Evolutionary conservation across 1,284 basidiomycete species (phyloP), one percentile per base, ranked within the genome.

Genomic region (Papiliotrema laurentii): DNA sequence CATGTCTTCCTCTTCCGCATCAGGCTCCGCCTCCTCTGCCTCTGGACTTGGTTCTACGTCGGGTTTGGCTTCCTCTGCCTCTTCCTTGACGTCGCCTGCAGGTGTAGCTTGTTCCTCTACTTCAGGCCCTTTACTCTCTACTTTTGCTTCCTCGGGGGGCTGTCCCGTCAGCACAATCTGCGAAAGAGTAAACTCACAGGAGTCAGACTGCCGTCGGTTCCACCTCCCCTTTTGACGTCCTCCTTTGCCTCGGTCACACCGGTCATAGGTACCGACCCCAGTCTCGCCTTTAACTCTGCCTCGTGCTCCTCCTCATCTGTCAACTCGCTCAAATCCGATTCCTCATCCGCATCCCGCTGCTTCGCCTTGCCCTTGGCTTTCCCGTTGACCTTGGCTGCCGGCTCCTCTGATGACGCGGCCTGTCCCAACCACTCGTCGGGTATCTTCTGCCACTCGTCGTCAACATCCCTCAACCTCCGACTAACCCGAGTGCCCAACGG

Each of bases 391-490:
- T 40, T 54, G 49, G 16, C 50, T 37, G 27, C 47, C 14, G 9
- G 16, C 27, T 41, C 24, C 26, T 25, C 30, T 39, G 44, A 1
- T 50, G 43, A 6, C 49, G n/a, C n/a, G n/a, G n/a, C n/a, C n/a
- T n/a, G n/a, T n/a, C n/a, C 34, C 21, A 75, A 53, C 69, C 72
- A 73, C 40, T 74, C 73, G 2, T 63, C 61, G 0, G 74, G 74
- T 13, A 76, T 59, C 43, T 71, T 60, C 48, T 75, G 68, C 74
- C 75, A 75, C 26, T 66, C 69, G 34, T 74, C 73, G 6, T 68
- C 64, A 10, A 62, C 58, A 18, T 61, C 45, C 10, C 58, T 47
- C 7, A 61, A 51, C 21, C 61, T 57, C 26, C 66, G 59, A 47
- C 61, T 73, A 37, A 64, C 62, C 9, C 62, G 61, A 18, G 62